These are phyloP conservation scores for Candida nonsorbophila DNA, from an alignment of 805 yeast species.

Conservation along the genomic window DNA sequence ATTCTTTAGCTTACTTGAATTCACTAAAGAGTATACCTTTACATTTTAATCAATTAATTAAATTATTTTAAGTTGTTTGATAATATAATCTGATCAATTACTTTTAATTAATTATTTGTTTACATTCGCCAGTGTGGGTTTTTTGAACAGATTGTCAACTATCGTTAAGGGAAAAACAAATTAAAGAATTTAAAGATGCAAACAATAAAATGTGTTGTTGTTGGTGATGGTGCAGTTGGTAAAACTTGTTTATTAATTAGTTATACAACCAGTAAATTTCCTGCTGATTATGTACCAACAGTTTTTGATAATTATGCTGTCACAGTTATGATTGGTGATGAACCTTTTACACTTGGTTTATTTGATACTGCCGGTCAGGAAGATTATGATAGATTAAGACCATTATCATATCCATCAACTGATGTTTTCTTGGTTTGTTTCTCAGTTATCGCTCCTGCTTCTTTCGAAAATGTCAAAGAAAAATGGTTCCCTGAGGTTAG, in stretches of 20 bases:
- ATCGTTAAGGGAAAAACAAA: too few relatives aligned
- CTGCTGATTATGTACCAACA: constrained; percentile 98
- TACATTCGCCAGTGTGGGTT: too few relatives aligned
- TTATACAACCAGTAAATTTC: constrained; percentile 94
- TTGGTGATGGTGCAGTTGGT: constrained; percentile 99
- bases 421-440: constrained; percentile 95
- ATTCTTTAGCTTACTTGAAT: too few relatives aligned
- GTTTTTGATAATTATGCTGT: constrained; percentile 95
- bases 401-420: constrained; percentile 93
- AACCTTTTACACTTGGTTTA: constrained; percentile 94
- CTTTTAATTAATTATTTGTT: too few relatives aligned
- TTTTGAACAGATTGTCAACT: too few relatives aligned
- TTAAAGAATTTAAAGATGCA: constrained; percentile 40
- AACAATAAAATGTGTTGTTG: constrained; percentile 91
- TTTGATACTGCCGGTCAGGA: constrained; percentile 99
- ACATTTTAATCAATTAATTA: too few relatives aligned
- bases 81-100: too few relatives aligned
- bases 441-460: constrained; percentile 94
- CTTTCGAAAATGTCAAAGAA: constrained; percentile 95
- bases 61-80: too few relatives aligned
- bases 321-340: constrained; percentile 95
- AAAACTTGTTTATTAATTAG: constrained; percentile 93
- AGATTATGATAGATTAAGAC: constrained; percentile 96
- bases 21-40: too few relatives aligned
- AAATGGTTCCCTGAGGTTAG: constrained; percentile 98